Evolutionary conservation across 306 rosid species (phyloP).

Genomic region (Quercus mongolica): DNA sequence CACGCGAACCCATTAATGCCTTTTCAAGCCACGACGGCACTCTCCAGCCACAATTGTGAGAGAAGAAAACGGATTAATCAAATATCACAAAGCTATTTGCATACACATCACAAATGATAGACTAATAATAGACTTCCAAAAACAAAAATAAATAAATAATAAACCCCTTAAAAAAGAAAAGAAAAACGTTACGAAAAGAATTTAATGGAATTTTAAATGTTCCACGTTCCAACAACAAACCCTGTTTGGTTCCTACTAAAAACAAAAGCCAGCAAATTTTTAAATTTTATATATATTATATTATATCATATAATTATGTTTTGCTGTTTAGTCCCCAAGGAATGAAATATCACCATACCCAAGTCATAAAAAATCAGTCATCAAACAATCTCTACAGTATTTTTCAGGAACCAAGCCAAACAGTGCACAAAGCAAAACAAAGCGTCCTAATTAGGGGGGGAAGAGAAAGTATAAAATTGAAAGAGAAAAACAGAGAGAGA

Average conservation of each 20-base stretch:
- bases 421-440: neutral
- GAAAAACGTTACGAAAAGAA: too few relatives aligned
- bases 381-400: neutral
- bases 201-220: neutral
- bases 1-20: too few relatives aligned
- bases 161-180: too few relatives aligned
- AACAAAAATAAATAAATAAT: too few relatives aligned
- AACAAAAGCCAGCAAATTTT: neutral
- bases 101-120: neutral
- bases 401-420: neutral
- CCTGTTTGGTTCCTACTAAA: neutral
- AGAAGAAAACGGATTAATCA: neutral
- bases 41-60: too few relatives aligned
- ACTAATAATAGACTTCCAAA: neutral
- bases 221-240: neutral
- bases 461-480: neutral
- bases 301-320: too few relatives aligned
- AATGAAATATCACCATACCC: too few relatives aligned
- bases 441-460: neutral
- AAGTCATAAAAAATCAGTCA: too few relatives aligned
- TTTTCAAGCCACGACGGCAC: too few relatives aligned
- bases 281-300: too few relatives aligned
- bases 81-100: neutral
- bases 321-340: too few relatives aligned
- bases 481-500: neutral